A percentile compares a stretch with the other conserved stretches of the same genome.
These are phyloP conservation scores for Microbotryum saponariae DNA, from an alignment of 1,284 basidiomycete genomes.

Conservation along the genomic window DNA sequence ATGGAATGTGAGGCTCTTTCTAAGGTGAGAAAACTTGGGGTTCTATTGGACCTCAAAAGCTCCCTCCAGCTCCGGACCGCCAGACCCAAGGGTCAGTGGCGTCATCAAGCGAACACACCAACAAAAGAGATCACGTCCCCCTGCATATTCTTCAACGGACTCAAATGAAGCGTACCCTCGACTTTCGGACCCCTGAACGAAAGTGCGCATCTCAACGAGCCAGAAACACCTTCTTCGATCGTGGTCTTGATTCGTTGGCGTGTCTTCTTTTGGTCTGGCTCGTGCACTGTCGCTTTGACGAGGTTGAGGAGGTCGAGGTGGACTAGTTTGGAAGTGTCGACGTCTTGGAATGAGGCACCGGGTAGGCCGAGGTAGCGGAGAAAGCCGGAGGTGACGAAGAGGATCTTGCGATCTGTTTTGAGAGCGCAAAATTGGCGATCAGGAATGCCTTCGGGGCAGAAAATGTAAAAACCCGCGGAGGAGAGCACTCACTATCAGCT, in stretches of 20 bases:
- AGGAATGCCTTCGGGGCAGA: too few species aligned
- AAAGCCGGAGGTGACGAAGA: conserved; percentile 20
- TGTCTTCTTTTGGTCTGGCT: neutral
- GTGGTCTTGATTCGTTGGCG: conserved; percentile 1
- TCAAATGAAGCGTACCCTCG: too few species aligned
- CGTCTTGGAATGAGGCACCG: conserved; percentile 9
- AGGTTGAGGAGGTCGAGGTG: conserved; percentile 21
- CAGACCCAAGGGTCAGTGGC: too few species aligned
- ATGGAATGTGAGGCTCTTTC: too few species aligned
- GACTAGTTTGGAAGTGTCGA: conserved; percentile 15
- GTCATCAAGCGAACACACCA: too few species aligned
- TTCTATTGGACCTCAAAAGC: too few species aligned
- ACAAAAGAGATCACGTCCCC: too few species aligned
- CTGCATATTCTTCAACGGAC: too few species aligned
- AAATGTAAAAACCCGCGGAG: neutral
- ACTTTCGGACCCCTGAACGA: too few species aligned
- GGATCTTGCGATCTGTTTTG: conserved; percentile 14
- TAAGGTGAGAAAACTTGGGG: too few species aligned
- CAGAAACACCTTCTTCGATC: conserved; percentile 6
- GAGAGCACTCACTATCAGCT: conserved; percentile 4
- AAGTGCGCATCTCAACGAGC: too few species aligned
- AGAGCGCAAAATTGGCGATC: neutral
- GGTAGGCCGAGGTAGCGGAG: conserved; percentile 15
- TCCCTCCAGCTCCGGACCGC: too few species aligned
- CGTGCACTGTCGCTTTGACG: neutral